These are phyloP conservation scores for Exophiala mesophila DNA, from an alignment of 2,329 filamentous ascomycete species.

Conservation along the genomic window DNA sequence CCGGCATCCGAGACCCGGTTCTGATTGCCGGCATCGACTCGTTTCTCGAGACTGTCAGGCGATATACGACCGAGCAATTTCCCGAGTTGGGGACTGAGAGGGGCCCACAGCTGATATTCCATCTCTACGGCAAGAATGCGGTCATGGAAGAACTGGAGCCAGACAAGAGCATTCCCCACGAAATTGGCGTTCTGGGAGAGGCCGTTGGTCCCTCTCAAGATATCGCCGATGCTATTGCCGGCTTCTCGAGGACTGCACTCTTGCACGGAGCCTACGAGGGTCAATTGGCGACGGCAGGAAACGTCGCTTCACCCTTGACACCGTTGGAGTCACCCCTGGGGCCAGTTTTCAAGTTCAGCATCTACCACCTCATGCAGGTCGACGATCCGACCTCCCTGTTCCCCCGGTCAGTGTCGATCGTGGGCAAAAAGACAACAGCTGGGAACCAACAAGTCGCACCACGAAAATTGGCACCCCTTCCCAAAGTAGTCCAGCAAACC, in stretches of 20 bases:
- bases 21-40: conserved; percentile 39
- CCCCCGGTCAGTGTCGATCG: too few species aligned
- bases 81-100: conserved; percentile 16
- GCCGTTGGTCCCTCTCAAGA: conserved; percentile 43
- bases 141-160: too few species aligned
- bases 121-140: conserved; percentile 43
- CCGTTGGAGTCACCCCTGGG: too few species aligned
- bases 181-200: conserved; percentile 46
- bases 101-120: conserved; percentile 41
- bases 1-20: conserved; percentile 45
- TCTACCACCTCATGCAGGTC: too few species aligned
- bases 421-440: too few species aligned
- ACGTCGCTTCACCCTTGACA: too few species aligned
- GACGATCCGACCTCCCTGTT: too few species aligned
- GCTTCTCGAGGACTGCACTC: conserved; percentile 37
- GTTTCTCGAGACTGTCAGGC: conserved; percentile 33
- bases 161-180: conserved; percentile 7
- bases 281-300: conserved; percentile 50
- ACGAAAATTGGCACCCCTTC: too few species aligned
- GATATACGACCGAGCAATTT: conserved; percentile 22
- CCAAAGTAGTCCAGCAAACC: too few species aligned
- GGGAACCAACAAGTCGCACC: too few species aligned
- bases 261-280: conserved; percentile 46
- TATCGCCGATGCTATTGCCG: conserved; percentile 41
- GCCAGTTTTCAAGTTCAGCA: conserved; percentile 36